phyloP scores from a whole-genome alignment of 2,329 filamentous ascomycete genomes.

The Fusarium nanum region DNA sequence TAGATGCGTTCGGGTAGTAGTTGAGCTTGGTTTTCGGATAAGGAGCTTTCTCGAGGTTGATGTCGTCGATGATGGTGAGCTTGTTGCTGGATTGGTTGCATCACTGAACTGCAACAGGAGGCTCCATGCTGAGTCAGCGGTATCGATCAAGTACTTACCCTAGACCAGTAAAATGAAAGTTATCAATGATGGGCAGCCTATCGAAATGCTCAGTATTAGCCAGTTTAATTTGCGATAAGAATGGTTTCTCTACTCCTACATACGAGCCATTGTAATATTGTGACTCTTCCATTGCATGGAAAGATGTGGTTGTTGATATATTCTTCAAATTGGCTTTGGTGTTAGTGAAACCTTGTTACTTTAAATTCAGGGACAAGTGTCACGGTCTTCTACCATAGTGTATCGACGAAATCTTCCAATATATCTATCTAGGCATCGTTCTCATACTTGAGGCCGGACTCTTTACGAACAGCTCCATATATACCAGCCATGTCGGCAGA shows the following conservation, averaged over 20 bases:
- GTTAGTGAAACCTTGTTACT: neutral
- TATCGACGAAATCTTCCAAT: neutral
- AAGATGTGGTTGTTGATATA: neutral
- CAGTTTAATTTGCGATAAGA: neutral
- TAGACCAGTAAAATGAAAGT: neutral
- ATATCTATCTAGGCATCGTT: slow-evolving; percentile 55
- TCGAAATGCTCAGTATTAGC: neutral
- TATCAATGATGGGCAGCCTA: neutral
- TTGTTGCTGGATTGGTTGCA: slow-evolving; percentile 40
- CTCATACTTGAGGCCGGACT: slow-evolving; percentile 79
- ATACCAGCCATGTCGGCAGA: slow-evolving; percentile 84
- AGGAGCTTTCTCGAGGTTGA: slow-evolving; percentile 22
- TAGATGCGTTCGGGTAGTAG: neutral
- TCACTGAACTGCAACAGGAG: slow-evolving; percentile 31
- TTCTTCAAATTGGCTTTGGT: neutral
- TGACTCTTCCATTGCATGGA: neutral
- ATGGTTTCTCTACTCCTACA: neutral
- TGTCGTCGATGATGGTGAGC: slow-evolving; percentile 33
- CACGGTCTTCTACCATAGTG: too few species aligned
- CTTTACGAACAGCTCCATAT: slow-evolving; percentile 82
- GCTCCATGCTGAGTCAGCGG: slow-evolving; percentile 34
- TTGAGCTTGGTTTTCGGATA: slow-evolving; percentile 9
- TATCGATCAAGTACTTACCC: neutral
- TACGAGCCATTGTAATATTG: neutral
- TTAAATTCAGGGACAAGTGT: too few species aligned